Conservation (phyloP, 192 early-diverging fungal genomes). For the Phlyctochytrium bullatum region DNA sequence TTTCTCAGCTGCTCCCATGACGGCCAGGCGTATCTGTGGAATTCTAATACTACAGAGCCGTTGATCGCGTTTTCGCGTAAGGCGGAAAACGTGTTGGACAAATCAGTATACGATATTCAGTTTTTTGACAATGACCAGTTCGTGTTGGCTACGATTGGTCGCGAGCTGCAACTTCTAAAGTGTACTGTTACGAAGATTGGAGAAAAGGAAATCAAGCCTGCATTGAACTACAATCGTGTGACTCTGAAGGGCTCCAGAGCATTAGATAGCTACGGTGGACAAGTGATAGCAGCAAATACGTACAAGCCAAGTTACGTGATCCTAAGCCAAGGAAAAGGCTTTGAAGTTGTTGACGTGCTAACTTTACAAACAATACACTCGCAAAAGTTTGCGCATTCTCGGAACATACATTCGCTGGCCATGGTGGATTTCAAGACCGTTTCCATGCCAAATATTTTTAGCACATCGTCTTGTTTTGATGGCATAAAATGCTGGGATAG, state of each 20-base stretch:
- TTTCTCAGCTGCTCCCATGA: neutral
- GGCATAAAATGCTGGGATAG: neutral
- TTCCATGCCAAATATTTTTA: neutral
- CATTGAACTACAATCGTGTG: neutral
- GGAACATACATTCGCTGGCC: neutral
- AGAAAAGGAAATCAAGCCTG: slow-evolving; percentile 2
- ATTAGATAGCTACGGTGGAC: no score
- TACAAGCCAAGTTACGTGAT: no score
- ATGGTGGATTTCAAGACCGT: no score
- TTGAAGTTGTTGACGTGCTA: no score
- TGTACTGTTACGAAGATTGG: neutral
- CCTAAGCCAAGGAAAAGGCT: no score
- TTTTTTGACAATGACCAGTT: neutral
- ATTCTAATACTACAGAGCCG: neutral
- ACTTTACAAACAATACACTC: no score
- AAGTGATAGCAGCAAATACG: no score
- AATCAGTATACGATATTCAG: neutral
- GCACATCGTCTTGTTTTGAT: neutral
- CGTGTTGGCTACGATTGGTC: neutral
- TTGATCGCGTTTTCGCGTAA: neutral
- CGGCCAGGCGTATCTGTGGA: neutral
- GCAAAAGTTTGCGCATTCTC: neutral
- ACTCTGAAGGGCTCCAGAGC: no score
- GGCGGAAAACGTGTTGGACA: neutral
- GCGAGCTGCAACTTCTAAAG: neutral